Evolutionary conservation across 371 early-diverging fungal species (phyloP), one percentile per base, ranked within the genome.

Genomic region (Rhizopus stolonifer): DNA sequence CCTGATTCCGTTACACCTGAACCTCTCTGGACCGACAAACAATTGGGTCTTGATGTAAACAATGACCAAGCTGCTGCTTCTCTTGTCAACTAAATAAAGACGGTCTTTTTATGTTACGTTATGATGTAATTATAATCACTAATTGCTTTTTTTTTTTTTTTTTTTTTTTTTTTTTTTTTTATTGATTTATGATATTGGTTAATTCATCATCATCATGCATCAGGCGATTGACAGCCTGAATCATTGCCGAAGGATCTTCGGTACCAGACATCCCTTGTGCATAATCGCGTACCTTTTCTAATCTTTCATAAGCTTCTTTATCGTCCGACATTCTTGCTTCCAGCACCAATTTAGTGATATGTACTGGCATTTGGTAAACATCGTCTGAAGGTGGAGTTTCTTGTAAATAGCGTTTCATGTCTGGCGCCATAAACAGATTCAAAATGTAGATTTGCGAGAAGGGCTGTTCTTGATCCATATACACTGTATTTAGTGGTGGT

Each of bases 11-110:
- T 33, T 7, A 58, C 62, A 13, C 65, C 77, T 19, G 56, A 63
- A 18, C 87, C 87, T 22, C 74, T 87, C 49, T 87, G 87, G 87
- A 74, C 82, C 6, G 81, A 85, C 22, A 65, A 68, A 19, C 87
- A 87, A 46, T 66, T 87, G 2, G 68, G 68, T 17, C 42, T 72
- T 19, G 73, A 72, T 22, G 60, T 54, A 43, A 39, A 54, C 19
- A 57, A 46, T 17, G 50, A 56, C 13, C 54, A 65, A 18, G 50
- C 58, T 33, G 62, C 53, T 17, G 50, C 40, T 40, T 36, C 25
- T 14, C 11, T 29, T 8, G 36, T 15, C 36, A 36, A 36, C n/a
- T 36, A 36, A 36, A 36, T 7, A 29, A 29, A 29, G n/a, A n/a
- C n/a, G n/a, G n/a, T 29, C 11, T 29, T 29, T 29, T 29, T 9